A percentile compares a stretch with the other conserved stretches of the same genome.
Conservation (phyloP, 129 eudicot species). For the Lactuca saligna region DNA sequence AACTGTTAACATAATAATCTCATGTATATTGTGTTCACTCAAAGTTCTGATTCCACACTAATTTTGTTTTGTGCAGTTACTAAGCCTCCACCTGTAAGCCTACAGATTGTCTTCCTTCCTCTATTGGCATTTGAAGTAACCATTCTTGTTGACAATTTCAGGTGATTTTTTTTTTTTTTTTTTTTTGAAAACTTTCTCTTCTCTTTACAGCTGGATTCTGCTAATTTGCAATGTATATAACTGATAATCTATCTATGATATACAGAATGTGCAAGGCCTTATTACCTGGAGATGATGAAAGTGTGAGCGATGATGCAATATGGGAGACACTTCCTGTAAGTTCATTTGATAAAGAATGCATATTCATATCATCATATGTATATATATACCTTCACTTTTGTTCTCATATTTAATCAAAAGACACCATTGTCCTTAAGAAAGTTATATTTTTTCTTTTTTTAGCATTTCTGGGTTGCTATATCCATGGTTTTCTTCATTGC, state of each 20-base stretch:
- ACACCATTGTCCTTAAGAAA: background rate
- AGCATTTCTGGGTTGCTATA: slow-evolving; percentile 98
- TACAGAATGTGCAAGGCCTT: slow-evolving; percentile 96
- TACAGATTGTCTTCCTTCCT: slow-evolving; percentile 81
- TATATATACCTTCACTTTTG: background rate
- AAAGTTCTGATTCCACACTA: slow-evolving; percentile 13
- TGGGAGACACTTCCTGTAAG: slow-evolving; percentile 99
- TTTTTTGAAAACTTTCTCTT: background rate
- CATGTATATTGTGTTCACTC: background rate
- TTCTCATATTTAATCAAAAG: background rate
- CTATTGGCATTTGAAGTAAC: slow-evolving; percentile 65
- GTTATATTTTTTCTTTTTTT: slow-evolving; percentile 9
- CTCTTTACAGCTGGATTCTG: background rate
- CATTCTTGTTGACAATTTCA: slow-evolving; percentile 86
- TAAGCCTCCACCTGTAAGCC: slow-evolving; percentile 56
- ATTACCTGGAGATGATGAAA: slow-evolving; percentile 94
- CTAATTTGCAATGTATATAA: background rate
- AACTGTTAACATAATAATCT: background rate
- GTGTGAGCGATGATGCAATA: slow-evolving; percentile 87
- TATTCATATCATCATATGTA: background rate
- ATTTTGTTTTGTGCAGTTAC: slow-evolving; percentile 41
- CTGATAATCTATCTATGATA: slow-evolving; percentile 17
- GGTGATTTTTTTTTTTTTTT: slow-evolving; percentile 40
- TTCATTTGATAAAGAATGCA: slow-evolving; percentile 7
- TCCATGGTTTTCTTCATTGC: slow-evolving; percentile 97